phyloP scores from a whole-genome alignment of 2,329 filamentous ascomycete genomes.

The Microsporum ferrugineum region DNA sequence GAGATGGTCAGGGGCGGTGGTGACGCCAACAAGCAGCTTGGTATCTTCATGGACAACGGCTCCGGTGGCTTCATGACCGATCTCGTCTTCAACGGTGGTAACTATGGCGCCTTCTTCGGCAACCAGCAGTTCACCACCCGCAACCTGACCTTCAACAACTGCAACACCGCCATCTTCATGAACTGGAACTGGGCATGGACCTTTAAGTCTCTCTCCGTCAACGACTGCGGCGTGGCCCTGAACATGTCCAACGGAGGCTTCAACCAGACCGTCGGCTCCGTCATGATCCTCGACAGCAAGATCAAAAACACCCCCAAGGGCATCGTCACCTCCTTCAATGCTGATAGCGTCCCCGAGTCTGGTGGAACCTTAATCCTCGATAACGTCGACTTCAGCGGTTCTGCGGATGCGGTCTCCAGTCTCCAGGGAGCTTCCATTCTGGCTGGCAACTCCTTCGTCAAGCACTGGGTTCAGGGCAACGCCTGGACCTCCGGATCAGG shows the following conservation, averaged over 20 bases:
- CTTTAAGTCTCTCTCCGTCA: constrained; percentile 63
- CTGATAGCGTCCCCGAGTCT: constrained; percentile 50
- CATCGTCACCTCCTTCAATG: constrained; percentile 62
- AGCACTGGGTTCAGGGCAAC: constrained; percentile 69
- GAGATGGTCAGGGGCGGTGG: constrained; percentile 60
- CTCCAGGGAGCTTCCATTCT: constrained; percentile 51
- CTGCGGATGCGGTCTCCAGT: constrained; percentile 54
- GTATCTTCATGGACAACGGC: constrained; percentile 76
- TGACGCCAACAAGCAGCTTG: constrained; percentile 56
- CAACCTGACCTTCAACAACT: constrained; percentile 70
- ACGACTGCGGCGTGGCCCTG: constrained; percentile 62
- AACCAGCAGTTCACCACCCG: constrained; percentile 81
- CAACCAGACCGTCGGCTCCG: constrained; percentile 69
- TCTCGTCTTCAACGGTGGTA: constrained; percentile 71
- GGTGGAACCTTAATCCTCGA: constrained; percentile 77
- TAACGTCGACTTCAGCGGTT: constrained; percentile 73
- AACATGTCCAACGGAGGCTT: constrained; percentile 60
- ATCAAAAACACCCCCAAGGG: constrained; percentile 66
- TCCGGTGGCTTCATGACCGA: constrained; percentile 77
- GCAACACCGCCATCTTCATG: constrained; percentile 73
- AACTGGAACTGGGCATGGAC: constrained; percentile 90
- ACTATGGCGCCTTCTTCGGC: constrained; percentile 65
- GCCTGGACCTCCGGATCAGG: constrained; percentile 43
- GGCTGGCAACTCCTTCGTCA: constrained; percentile 55
- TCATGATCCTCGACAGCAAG: constrained; percentile 69